Conservation (phyloP, 2,329 filamentous ascomycete genomes). For the Cordyceps farinosa region DNA sequence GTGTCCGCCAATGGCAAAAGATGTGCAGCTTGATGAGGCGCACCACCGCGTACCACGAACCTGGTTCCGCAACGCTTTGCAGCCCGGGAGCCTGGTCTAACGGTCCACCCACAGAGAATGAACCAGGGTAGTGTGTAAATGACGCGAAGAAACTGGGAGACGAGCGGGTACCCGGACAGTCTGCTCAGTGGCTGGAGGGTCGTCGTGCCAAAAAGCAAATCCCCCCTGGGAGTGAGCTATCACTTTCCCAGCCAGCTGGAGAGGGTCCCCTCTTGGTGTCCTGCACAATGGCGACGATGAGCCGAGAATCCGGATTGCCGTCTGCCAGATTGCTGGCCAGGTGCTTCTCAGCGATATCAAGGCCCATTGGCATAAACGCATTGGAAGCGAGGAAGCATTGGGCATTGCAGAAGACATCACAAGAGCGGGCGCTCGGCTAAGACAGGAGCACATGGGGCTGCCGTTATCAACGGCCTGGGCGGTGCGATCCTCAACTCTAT, state of each 20-base stretch:
- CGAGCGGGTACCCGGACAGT: conserved; percentile 2
- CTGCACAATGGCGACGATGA: conserved; percentile 10
- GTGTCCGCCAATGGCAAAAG: background rate
- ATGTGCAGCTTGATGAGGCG: conserved; percentile 2
- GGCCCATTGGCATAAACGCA: background rate
- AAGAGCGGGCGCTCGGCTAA: background rate
- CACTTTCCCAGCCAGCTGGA: conserved; percentile 21
- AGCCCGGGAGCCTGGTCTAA: conserved; percentile 6
- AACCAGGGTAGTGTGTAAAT: conserved; percentile 10
- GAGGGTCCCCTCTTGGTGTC: background rate
- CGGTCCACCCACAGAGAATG: conserved; percentile 11
- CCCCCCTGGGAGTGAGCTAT: conserved; percentile 24
- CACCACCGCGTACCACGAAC: conserved; percentile 15
- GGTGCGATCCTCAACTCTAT: conserved; percentile 14
- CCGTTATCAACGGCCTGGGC: background rate
- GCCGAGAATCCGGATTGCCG: conserved; percentile 1
- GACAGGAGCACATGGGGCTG: background rate
- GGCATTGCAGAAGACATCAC: background rate
- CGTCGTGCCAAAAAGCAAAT: conserved; percentile 21
- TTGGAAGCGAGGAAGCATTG: background rate
- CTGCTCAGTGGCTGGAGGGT: background rate
- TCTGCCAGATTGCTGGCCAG: conserved; percentile 1
- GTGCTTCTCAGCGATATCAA: background rate
- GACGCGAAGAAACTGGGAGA: conserved; percentile 16
- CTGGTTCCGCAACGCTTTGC: conserved; percentile 14